Conservation (phyloP, 2,329 filamentous ascomycete species). For the Venturiaceae sp. region DNA sequence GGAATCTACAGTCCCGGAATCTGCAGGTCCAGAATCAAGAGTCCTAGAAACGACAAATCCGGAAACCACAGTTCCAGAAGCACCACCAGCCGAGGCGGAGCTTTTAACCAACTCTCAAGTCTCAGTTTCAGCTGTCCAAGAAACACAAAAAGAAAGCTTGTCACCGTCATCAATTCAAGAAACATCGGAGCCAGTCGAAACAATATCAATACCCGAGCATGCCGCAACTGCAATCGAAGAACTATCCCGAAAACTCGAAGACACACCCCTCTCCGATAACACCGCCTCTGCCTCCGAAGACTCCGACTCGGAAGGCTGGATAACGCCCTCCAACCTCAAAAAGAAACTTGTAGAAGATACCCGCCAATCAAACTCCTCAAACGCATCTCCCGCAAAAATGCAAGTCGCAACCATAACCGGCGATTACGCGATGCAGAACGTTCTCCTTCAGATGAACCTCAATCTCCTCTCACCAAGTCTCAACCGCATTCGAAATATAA, state of each 20-base stretch:
- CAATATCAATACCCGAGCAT: background rate
- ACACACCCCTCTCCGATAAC: background rate
- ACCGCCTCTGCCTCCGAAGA: conserved; percentile 33
- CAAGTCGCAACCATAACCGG: conserved; percentile 70
- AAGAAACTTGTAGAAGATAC: conserved; percentile 66
- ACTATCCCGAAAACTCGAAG: background rate
- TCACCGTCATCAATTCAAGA: too few species aligned
- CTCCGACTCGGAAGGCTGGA: conserved; percentile 68
- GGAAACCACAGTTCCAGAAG: background rate
- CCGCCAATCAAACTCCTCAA: conserved; percentile 27
- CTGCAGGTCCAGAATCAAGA: background rate
- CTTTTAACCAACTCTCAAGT: background rate
- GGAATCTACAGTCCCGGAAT: too few species aligned
- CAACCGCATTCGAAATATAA: conserved; percentile 72
- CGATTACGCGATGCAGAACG: conserved; percentile 97
- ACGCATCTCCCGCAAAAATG: conserved; percentile 1
- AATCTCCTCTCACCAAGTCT: conserved; percentile 74
- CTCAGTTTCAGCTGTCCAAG: too few species aligned
- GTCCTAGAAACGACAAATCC: background rate
- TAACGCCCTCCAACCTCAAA: conserved; percentile 86
- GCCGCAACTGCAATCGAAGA: background rate
- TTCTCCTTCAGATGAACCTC: conserved; percentile 87
- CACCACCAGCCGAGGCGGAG: background rate
- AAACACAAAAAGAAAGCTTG: too few species aligned
- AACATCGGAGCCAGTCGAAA: background rate